Evolutionary conservation across 768 basidiomycete genomes (phyloP).

Genomic region (Termitomyces sp.): DNA sequence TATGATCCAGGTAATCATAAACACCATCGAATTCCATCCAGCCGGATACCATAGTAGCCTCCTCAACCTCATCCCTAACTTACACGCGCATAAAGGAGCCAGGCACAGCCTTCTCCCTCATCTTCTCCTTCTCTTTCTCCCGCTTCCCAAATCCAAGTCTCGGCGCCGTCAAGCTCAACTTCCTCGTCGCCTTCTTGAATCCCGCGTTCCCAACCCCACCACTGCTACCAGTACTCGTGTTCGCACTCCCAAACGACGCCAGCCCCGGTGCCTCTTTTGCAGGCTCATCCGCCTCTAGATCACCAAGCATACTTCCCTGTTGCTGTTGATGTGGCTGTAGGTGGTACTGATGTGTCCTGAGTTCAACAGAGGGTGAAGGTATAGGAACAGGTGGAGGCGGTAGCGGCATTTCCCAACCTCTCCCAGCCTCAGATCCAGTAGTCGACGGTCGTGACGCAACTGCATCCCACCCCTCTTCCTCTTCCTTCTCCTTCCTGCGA

Average conservation of each 20-base stretch:
- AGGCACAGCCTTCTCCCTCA: conserved; percentile 14
- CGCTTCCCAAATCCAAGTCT: conserved; percentile 55
- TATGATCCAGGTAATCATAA: not conserved
- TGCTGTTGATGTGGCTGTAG: not conserved
- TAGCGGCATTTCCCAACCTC: conserved; percentile 7
- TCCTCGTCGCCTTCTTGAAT: conserved; percentile 49
- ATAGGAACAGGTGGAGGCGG: not conserved
- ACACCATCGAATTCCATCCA: not conserved
- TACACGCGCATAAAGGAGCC: conserved; percentile 4
- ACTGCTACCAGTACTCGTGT: conserved; percentile 18
- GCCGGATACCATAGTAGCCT: not conserved
- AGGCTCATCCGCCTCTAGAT: not conserved
- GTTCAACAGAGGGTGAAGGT: not conserved
- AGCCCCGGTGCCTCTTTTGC: conserved; percentile 3
- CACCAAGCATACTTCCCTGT: conserved; percentile 3
- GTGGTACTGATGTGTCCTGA: not conserved
- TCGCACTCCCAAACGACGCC: conserved; percentile 5
- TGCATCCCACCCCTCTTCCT: conserved; percentile 1
- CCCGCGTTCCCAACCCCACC: conserved; percentile 14
- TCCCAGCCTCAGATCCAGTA: conserved; percentile 22
- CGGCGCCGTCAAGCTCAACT: conserved; percentile 65
- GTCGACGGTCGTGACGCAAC: conserved; percentile 33
- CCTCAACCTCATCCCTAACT: not conserved
- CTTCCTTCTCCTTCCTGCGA: conserved; percentile 10
- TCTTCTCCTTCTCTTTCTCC: conserved; percentile 39